Evolutionary conservation across 176 grass and related monocot species (phyloP).

Genomic region (Raddia guianensis): DNA sequence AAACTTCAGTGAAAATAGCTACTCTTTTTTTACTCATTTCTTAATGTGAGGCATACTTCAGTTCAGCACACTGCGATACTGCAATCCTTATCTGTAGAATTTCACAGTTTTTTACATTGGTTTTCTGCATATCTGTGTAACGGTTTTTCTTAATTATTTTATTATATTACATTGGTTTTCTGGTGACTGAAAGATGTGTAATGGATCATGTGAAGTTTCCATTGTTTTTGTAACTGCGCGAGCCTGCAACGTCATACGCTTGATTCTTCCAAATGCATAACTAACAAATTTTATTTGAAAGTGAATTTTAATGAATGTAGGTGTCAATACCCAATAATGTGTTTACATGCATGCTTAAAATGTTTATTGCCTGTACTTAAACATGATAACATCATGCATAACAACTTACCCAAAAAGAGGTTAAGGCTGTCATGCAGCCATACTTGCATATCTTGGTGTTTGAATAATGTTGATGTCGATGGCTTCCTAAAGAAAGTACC

Average conservation of each 20-base stretch:
- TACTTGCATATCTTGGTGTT: conserved; percentile 9
- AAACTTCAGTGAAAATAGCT: not conserved
- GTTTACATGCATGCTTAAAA: not conserved
- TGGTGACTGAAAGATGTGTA: not conserved
- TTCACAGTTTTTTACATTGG: not conserved
- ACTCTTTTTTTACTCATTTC: not conserved
- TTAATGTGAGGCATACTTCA: not conserved
- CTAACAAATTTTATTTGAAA: not conserved
- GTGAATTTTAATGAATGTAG: not conserved
- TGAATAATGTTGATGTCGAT: conserved; percentile 7
- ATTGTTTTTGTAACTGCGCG: not conserved
- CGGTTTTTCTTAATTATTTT: not conserved
- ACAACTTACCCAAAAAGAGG: not conserved
- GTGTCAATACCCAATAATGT: not conserved
- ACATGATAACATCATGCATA: not conserved
- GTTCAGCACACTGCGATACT: not conserved
- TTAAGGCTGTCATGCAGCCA: not conserved
- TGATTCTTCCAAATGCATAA: not conserved
- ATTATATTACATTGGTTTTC: not conserved
- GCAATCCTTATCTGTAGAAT: not conserved
- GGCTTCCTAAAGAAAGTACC: not conserved
- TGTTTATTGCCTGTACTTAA: conserved; percentile 11
- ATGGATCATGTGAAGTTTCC: not conserved
- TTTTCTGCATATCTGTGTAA: not conserved
- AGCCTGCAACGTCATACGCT: not conserved